Conservation (phyloP, 805 yeast species). For the Metschnikowia kofuensis region DNA sequence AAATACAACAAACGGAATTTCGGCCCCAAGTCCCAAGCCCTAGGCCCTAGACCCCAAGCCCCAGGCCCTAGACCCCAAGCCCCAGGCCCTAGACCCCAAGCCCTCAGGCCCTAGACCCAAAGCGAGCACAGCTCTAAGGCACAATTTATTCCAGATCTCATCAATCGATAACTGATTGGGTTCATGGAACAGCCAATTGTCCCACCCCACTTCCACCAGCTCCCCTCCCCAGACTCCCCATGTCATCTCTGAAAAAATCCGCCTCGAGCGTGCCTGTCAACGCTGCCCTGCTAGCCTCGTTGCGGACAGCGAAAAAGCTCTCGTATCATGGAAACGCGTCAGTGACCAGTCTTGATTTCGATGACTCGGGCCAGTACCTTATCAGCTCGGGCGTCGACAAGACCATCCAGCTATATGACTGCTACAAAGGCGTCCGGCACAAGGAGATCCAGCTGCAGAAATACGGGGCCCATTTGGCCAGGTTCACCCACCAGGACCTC, state of each 20-base stretch:
- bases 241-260: slow-evolving; percentile 14
- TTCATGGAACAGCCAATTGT: no score
- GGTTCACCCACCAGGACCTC: slow-evolving; percentile 71
- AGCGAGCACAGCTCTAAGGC: no score
- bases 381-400: slow-evolving; percentile 80
- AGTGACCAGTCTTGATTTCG: slow-evolving; percentile 72
- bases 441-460: slow-evolving; percentile 80
- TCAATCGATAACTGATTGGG: no score
- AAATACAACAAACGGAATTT: no score
- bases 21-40: not conserved
- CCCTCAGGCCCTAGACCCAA: no score
- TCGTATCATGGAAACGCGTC: slow-evolving; percentile 50
- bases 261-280: slow-evolving; percentile 27
- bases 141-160: no score
- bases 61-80: no score
- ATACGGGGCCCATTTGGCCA: slow-evolving; percentile 86
- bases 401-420: slow-evolving; percentile 79
- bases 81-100: not conserved
- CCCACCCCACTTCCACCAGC: not conserved
- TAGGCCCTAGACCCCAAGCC: no score
- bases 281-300: slow-evolving; percentile 24
- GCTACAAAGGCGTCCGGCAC: slow-evolving; percentile 59
- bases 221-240: no score
- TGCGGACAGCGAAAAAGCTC: slow-evolving; percentile 46
- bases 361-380: slow-evolving; percentile 76